phyloP scores from a whole-genome alignment of 108 stramenopile species.

The Cyclotella sp. region DNA sequence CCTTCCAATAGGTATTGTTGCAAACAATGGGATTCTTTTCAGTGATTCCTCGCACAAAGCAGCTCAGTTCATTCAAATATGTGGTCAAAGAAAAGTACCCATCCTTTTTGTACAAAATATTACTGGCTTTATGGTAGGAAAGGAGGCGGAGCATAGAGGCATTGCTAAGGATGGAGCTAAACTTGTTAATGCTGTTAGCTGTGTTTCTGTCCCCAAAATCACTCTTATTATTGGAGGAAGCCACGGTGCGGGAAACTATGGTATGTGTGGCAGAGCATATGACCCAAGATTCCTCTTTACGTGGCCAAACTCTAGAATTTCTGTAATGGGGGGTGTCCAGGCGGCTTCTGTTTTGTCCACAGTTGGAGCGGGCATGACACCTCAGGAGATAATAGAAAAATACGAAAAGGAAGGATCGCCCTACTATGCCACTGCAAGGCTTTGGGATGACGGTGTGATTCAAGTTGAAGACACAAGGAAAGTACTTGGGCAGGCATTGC shows the following conservation, averaged over 20 bases:
- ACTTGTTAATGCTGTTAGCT: constrained; percentile 95
- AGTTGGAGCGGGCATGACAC: constrained; percentile 68
- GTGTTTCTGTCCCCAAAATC: constrained; percentile 96
- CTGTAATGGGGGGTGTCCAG: constrained; percentile 99
- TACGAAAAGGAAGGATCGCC: constrained; percentile 85
- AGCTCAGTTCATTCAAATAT: constrained; percentile 97
- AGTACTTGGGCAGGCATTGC: constrained; percentile 87
- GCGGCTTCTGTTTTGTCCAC: constrained; percentile 96
- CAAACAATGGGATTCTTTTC: constrained; percentile 94
- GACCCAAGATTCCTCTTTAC: constrained; percentile 95
- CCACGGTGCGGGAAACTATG: constrained; percentile 93
- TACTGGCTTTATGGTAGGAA: constrained; percentile 99
- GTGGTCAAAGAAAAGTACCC: constrained; percentile 95
- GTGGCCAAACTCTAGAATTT: constrained; percentile 97
- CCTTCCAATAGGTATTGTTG: constrained; percentile 93
- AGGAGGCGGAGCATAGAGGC: constrained; percentile 94
- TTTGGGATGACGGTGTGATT: constrained; percentile 99
- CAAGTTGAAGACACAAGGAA: constrained; percentile 90
- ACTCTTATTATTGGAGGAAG: constrained; percentile 95
- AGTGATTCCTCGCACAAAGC: constrained; percentile 94
- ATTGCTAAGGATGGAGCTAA: constrained; percentile 98
- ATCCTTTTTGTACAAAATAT: constrained; percentile 98
- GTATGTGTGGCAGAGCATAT: constrained; percentile 98
- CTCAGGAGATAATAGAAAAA: constrained; percentile 83
- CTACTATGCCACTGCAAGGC: constrained; percentile 91